Percentiles rank a stretch among this genome's conserved stretches.
phyloP scores from a whole-genome alignment of 371 early-diverging fungal species.

The Circinella umbellata region DNA sequence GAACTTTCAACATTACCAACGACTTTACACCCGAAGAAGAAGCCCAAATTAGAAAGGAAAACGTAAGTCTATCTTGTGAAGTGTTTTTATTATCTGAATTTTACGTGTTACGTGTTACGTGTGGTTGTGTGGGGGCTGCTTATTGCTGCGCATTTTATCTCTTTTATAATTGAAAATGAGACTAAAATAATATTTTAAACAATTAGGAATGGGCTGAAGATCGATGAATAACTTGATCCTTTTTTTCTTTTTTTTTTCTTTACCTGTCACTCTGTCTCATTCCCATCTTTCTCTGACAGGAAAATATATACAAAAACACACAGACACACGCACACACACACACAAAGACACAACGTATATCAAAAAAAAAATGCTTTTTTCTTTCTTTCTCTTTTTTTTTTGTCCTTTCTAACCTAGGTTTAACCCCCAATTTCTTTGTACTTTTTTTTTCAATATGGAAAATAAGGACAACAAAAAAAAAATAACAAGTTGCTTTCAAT shows the following conservation, averaged over 20 bases:
- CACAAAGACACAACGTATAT: not conserved
- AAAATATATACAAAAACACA: too few species aligned
- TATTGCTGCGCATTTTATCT: not conserved
- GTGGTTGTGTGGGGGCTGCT: slow-evolving; percentile 27
- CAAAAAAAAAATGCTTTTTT: slow-evolving; percentile 2
- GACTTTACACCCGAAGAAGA: slow-evolving; percentile 98
- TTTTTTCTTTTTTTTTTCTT: not conserved
- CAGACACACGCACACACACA: too few species aligned
- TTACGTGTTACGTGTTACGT: too few species aligned
- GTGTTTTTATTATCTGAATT: too few species aligned
- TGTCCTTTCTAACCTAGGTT: not conserved
- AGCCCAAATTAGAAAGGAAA: slow-evolving; percentile 88
- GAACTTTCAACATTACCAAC: slow-evolving; percentile 92
- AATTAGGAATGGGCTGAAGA: slow-evolving; percentile 80
- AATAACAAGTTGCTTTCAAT: too few species aligned
- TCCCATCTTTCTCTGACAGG: too few species aligned
- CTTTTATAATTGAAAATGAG: too few species aligned
- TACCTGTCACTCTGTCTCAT: not conserved
- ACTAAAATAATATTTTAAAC: not conserved
- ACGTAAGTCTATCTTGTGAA: slow-evolving; percentile 51
- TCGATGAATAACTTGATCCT: slow-evolving; percentile 58
- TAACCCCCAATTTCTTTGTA: too few species aligned
- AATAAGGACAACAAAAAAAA: too few species aligned
- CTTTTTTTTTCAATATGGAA: not conserved
- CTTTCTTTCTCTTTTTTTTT: not conserved